Evolutionary conservation across 768 basidiomycete genomes (phyloP).

Genomic region (Lactarius sp.): DNA sequence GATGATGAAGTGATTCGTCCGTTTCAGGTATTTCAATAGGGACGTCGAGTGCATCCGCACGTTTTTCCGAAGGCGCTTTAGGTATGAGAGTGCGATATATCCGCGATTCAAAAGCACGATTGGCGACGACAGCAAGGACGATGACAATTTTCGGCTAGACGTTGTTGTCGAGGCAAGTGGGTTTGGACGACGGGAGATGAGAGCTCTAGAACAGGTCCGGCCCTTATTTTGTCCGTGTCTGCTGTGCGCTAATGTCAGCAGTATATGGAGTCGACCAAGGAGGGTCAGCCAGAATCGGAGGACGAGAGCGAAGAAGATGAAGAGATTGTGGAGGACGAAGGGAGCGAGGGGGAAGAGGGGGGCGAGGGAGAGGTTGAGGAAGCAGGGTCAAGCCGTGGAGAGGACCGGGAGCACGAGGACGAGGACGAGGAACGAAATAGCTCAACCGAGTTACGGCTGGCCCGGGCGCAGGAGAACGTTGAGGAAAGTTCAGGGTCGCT

Average conservation of each 20-base stretch:
- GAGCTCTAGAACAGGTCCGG: slow-evolving; percentile 75
- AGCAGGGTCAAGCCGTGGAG: neutral
- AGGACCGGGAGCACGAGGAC: neutral
- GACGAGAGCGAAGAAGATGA: slow-evolving; percentile 33
- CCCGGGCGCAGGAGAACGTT: neutral
- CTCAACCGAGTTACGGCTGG: neutral
- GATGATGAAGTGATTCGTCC: slow-evolving; percentile 6
- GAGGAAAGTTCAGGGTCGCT: neutral
- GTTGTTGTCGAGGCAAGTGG: slow-evolving; percentile 93
- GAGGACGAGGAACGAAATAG: slow-evolving; percentile 2
- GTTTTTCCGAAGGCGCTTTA: slow-evolving; percentile 88
- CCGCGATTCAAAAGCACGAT: slow-evolving; percentile 75
- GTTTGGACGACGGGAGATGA: slow-evolving; percentile 80
- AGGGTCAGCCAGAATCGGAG: slow-evolving; percentile 31
- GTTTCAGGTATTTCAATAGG: slow-evolving; percentile 91
- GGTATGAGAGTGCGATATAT: slow-evolving; percentile 86
- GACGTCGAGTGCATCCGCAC: slow-evolving; percentile 95
- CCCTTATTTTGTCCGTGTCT: neutral
- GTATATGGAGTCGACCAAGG: slow-evolving; percentile 27
- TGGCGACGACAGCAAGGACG: slow-evolving; percentile 41
- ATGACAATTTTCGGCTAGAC: slow-evolving; percentile 61
- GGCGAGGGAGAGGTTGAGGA: slow-evolving; percentile 12
- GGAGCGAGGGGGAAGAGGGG: slow-evolving; percentile 9
- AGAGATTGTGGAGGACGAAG: slow-evolving; percentile 27
- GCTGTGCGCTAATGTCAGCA: slow-evolving; percentile 20